These are phyloP conservation scores for Coemansia sp. DNA, from an alignment of 192 early-diverging fungal genomes.

Conservation along the genomic window DNA sequence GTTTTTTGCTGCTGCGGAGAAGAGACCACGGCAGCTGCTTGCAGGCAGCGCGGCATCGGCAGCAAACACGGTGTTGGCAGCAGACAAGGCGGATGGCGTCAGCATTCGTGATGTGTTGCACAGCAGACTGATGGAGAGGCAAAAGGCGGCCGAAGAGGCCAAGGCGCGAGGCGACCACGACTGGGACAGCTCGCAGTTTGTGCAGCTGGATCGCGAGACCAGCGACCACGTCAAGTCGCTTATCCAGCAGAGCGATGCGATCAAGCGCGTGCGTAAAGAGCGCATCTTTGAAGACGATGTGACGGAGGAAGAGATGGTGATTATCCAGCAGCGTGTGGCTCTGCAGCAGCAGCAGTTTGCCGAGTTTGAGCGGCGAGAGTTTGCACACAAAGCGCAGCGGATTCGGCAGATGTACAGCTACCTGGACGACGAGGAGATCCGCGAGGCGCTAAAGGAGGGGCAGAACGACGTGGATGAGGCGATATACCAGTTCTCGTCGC, in stretches of 20 bases:
- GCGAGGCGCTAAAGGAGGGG: slow-evolving; percentile 74
- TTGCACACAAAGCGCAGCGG: slow-evolving; percentile 72
- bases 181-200: slow-evolving; percentile 51
- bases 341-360: slow-evolving; percentile 89
- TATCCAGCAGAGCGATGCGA: slow-evolving; percentile 62
- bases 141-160: slow-evolving; percentile 28
- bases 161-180: slow-evolving; percentile 40
- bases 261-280: slow-evolving; percentile 77
- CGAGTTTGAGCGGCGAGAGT: slow-evolving; percentile 80
- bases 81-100: slow-evolving; percentile 14
- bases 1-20: slow-evolving; percentile 34
- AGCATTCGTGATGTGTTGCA: slow-evolving; percentile 50
- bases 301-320: slow-evolving; percentile 83
- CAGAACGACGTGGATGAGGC: slow-evolving; percentile 85
- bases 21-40: background rate
- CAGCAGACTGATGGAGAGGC: slow-evolving; percentile 32
- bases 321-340: slow-evolving; percentile 87
- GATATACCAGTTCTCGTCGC: slow-evolving; percentile 80
- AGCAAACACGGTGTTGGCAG: background rate
- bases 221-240: slow-evolving; percentile 54
- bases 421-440: slow-evolving; percentile 79
- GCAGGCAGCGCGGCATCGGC: background rate
- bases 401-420: slow-evolving; percentile 76
- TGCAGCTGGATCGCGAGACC: slow-evolving; percentile 53
- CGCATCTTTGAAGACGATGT: slow-evolving; percentile 88